These are phyloP conservation scores for Cercospora sp. DNA, from an alignment of 2,329 filamentous ascomycete species.

Conservation along the genomic window DNA sequence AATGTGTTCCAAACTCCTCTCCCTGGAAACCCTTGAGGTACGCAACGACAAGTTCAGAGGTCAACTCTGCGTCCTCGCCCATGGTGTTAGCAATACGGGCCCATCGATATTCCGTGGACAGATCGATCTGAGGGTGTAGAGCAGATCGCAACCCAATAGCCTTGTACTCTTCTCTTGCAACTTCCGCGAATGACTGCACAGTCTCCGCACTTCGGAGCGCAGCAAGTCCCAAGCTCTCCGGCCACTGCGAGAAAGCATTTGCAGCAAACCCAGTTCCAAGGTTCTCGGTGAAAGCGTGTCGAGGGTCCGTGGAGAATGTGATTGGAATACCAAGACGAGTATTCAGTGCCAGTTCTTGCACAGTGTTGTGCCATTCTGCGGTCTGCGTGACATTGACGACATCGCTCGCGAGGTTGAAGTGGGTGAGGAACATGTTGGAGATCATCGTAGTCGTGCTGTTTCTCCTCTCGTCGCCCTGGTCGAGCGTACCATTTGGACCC, in stretches of 20 bases:
- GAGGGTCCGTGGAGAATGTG: conserved; percentile 52
- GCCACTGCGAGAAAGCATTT: conserved; percentile 53
- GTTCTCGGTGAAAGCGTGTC: conserved; percentile 49
- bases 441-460: conserved; percentile 38
- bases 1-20: conserved; percentile 45
- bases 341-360: conserved; percentile 48
- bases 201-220: conserved; percentile 49
- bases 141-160: conserved; percentile 48
- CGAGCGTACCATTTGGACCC: conserved; percentile 39
- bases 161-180: conserved; percentile 51
- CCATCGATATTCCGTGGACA: conserved; percentile 56
- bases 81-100: conserved; percentile 49
- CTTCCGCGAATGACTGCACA: conserved; percentile 51
- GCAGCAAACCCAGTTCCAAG: conserved; percentile 48
- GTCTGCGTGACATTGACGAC: conserved; percentile 42
- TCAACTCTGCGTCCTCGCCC: conserved; percentile 51
- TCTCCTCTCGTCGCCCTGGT: conserved; percentile 28
- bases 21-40: conserved; percentile 55
- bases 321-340: conserved; percentile 53
- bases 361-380: conserved; percentile 45
- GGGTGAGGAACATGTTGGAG: conserved; percentile 43
- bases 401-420: conserved; percentile 51
- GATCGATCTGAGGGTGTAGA: conserved; percentile 54
- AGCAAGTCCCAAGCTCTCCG: conserved; percentile 53
- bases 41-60: conserved; percentile 34